phyloP scores from a whole-genome alignment of 345 rosid genomes.

The Aquilaria malaccensis region DNA sequence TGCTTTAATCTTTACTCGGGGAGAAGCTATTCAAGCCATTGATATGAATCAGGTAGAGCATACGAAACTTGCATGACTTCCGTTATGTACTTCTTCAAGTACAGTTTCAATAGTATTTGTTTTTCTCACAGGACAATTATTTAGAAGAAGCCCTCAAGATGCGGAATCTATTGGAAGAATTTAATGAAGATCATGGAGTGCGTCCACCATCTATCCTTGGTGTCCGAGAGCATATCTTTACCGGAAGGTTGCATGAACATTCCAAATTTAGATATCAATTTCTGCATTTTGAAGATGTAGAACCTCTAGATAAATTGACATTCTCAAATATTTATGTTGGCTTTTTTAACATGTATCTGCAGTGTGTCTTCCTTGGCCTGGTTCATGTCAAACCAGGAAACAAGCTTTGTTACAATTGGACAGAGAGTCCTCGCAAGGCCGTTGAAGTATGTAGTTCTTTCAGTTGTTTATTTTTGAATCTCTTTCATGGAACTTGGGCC shows the following conservation, averaged over 20 bases:
- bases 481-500: constrained; percentile 8
- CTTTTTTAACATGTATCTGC: constrained; percentile 18
- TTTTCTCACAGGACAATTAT: constrained; percentile 72
- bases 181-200: constrained; percentile 91
- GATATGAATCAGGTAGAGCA: constrained; percentile 91
- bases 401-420: constrained; percentile 94
- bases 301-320: constrained; percentile 2
- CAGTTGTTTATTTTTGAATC: constrained; percentile 4
- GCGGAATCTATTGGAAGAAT: constrained; percentile 96
- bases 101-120: constrained; percentile 12
- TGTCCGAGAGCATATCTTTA: constrained; percentile 94
- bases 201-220: constrained; percentile 91
- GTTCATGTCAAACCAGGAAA: constrained; percentile 99
- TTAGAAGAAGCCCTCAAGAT: constrained; percentile 97
- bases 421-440: constrained; percentile 99
- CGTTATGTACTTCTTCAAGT: neutral
- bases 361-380: constrained; percentile 98
- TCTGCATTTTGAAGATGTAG: neutral
- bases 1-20: constrained; percentile 84
- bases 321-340: constrained; percentile 7
- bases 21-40: constrained; percentile 96
- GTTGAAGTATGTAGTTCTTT: constrained; percentile 49
- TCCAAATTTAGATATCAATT: neutral
- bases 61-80: neutral
- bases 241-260: constrained; percentile 62